A percentile compares a stretch with the other conserved stretches of the same genome.
phyloP scores from a whole-genome alignment of 148 eudicot species.

The Persicaria maculosa region DNA sequence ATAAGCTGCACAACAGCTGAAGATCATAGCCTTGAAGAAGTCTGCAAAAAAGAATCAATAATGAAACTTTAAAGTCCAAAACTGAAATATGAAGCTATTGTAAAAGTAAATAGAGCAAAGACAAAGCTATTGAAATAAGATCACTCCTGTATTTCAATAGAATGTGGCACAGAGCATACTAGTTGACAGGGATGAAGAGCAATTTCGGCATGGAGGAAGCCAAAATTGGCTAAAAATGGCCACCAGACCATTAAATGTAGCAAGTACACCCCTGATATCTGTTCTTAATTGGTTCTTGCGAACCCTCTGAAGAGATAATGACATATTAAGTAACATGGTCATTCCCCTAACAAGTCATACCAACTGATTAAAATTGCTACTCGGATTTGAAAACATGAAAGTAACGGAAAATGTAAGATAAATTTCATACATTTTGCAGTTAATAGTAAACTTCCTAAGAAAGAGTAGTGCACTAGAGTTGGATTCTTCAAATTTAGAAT shows the following conservation, averaged over 20 bases:
- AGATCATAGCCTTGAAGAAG: background rate
- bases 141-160: too few species aligned
- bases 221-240: too few species aligned
- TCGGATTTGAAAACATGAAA: background rate
- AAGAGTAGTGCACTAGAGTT: background rate
- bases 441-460: background rate
- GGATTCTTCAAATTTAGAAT: background rate
- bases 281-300: too few species aligned
- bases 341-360: background rate
- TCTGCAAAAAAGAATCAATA: background rate
- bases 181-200: too few species aligned
- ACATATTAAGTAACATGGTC: background rate
- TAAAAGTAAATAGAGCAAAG: background rate
- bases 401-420: background rate
- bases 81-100: background rate
- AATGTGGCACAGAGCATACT: too few species aligned
- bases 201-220: too few species aligned
- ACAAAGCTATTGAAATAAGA: too few species aligned
- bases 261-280: too few species aligned
- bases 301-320: background rate
- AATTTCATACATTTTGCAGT: background rate
- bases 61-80: background rate
- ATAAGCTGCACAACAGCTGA: background rate
- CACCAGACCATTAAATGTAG: too few species aligned
- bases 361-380: background rate